Conservation (phyloP, 441 rosid species). For the Rhodomyrtus psidioides region DNA sequence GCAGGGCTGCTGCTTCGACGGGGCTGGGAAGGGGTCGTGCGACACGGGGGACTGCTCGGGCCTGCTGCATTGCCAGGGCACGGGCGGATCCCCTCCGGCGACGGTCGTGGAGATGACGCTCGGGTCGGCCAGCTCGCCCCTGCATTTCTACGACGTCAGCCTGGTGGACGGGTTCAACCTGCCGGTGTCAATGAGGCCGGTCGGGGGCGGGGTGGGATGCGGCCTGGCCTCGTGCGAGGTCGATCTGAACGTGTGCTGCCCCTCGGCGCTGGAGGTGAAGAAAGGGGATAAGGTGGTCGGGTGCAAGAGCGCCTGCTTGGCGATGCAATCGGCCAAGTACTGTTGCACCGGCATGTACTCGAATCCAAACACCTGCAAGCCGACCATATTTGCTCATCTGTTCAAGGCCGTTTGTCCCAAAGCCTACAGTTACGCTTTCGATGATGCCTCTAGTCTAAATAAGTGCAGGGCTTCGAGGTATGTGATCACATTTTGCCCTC, state of each 20-base stretch:
- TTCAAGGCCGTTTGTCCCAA: slow-evolving; percentile 29
- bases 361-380: slow-evolving; percentile 19
- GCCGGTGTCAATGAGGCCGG: slow-evolving; percentile 7
- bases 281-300: slow-evolving; percentile 4
- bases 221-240: slow-evolving; percentile 6
- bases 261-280: slow-evolving; percentile 10
- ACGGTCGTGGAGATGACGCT: slow-evolving; percentile 28
- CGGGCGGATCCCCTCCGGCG: slow-evolving; percentile 25
- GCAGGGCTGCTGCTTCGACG: slow-evolving; percentile 19
- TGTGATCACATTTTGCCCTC: slow-evolving; percentile 14
- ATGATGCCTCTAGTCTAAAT: slow-evolving; percentile 20
- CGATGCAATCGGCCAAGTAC: slow-evolving; percentile 16
- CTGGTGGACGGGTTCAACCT: slow-evolving; percentile 36
- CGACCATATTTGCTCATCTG: slow-evolving; percentile 15
- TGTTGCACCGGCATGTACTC: slow-evolving; percentile 21
- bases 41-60: slow-evolving; percentile 28
- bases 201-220: slow-evolving; percentile 10
- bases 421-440: slow-evolving; percentile 30
- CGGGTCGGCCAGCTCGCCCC: not conserved
- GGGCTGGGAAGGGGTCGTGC: slow-evolving; percentile 19
- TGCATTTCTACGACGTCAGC: slow-evolving; percentile 27
- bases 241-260: slow-evolving; percentile 24
- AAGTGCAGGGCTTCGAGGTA: slow-evolving; percentile 22
- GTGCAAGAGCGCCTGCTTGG: slow-evolving; percentile 32
- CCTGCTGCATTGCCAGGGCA: slow-evolving; percentile 16